phyloP scores from a whole-genome alignment of 257 asterid species.

The Solanum okadae region DNA sequence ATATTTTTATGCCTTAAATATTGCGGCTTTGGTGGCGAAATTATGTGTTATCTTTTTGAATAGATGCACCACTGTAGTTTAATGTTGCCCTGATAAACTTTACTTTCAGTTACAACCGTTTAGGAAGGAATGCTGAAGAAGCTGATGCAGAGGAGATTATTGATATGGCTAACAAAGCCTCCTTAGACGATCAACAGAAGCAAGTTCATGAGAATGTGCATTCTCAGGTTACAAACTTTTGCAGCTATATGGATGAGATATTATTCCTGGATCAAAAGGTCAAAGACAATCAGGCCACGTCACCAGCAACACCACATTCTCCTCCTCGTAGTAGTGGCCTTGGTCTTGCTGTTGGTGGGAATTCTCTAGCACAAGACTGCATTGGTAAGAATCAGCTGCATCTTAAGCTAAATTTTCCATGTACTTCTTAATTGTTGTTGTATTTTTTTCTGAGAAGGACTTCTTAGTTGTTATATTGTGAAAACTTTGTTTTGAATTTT shows the following conservation, averaged over 20 bases:
- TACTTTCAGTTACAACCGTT: conserved; percentile 58
- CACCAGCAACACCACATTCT: conserved; percentile 22
- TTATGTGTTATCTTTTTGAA: neutral
- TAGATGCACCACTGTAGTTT: neutral
- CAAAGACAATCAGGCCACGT: conserved; percentile 3
- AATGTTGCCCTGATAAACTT: conserved; percentile 1
- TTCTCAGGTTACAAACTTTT: conserved; percentile 41
- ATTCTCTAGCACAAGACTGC: conserved; percentile 14
- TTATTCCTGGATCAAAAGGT: conserved; percentile 45
- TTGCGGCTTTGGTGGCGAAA: neutral
- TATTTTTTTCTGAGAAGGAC: neutral
- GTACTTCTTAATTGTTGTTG: neutral
- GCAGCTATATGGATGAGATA: conserved; percentile 58
- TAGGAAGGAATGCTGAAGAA: conserved; percentile 74
- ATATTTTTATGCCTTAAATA: neutral
- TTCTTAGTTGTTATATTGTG: neutral
- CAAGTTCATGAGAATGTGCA: conserved; percentile 92
- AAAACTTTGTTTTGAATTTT: neutral
- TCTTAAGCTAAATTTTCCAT: neutral
- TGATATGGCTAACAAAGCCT: conserved; percentile 61
- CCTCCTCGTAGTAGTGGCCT: conserved; percentile 59
- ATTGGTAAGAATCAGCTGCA: conserved; percentile 32
- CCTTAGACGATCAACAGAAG: conserved; percentile 63
- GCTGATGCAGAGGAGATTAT: conserved; percentile 86
- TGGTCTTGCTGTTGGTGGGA: conserved; percentile 63